Conservation (phyloP, 2,329 filamentous ascomycete species). For the Clonostachys sp. region DNA sequence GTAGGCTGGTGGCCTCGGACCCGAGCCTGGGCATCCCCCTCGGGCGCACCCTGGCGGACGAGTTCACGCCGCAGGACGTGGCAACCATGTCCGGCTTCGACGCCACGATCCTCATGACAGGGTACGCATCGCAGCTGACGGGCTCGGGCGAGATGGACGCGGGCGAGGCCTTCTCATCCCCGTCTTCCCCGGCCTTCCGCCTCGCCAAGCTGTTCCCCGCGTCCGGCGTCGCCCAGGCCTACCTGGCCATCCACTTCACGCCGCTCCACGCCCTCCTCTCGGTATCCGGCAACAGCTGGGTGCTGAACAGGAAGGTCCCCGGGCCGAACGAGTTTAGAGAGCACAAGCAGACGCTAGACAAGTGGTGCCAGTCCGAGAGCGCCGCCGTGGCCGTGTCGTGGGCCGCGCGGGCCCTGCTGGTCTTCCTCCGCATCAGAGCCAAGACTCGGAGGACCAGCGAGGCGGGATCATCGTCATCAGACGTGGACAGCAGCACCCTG, state of each 20-base stretch:
- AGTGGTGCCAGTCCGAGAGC: constrained; percentile 38
- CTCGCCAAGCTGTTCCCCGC: constrained; percentile 29
- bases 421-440: constrained; percentile 28
- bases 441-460: background rate
- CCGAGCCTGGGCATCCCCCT: background rate
- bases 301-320: constrained; percentile 49
- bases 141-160: too few relatives aligned
- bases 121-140: constrained; percentile 13
- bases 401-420: constrained; percentile 46
- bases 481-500: background rate
- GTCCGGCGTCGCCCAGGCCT: constrained; percentile 43
- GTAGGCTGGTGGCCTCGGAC: constrained; percentile 13
- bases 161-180: too few relatives aligned
- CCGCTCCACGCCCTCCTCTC: constrained; percentile 54
- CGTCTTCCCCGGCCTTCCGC: too few relatives aligned
- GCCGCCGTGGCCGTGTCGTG: constrained; percentile 41
- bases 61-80: constrained; percentile 27
- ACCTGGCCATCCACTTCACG: constrained; percentile 52
- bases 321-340: constrained; percentile 35
- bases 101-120: constrained; percentile 30
- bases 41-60: constrained; percentile 17
- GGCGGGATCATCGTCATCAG: background rate
- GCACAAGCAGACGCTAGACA: constrained; percentile 38
- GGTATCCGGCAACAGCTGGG: constrained; percentile 54
- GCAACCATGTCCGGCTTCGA: constrained; percentile 29